Evolutionary conservation across 2,329 filamentous ascomycete species (phyloP).

Genomic region (Fusarium sp.): DNA sequence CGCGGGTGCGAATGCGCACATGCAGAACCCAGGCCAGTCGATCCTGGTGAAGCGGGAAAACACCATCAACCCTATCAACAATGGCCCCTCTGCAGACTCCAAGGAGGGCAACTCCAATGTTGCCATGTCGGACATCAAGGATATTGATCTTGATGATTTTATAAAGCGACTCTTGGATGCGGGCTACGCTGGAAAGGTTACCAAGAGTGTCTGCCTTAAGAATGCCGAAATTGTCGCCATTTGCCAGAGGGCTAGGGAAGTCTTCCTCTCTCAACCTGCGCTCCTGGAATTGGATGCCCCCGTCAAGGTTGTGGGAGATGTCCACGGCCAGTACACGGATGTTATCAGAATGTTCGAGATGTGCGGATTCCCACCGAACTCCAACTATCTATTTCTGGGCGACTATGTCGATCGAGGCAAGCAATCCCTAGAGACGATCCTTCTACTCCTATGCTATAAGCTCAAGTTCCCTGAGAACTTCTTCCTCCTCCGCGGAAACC

Average conservation of each 20-base stretch:
- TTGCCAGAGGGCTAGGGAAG: constrained; percentile 87
- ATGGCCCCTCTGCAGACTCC: constrained; percentile 54
- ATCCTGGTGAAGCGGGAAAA: constrained; percentile 88
- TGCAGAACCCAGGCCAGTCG: constrained; percentile 82
- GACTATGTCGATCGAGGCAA: constrained; percentile 99
- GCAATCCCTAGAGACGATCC: constrained; percentile 98
- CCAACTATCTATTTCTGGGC: constrained; percentile 99
- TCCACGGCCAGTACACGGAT: constrained; percentile 99
- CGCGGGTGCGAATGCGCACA: constrained; percentile 65
- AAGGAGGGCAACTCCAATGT: constrained; percentile 66
- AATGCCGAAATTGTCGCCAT: constrained; percentile 97
- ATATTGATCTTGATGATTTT: constrained; percentile 95
- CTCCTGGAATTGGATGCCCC: constrained; percentile 91
- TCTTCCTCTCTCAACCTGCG: constrained; percentile 91
- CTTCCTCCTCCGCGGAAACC: constrained; percentile 97
- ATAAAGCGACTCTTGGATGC: constrained; percentile 95
- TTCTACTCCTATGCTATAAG: constrained; percentile 96
- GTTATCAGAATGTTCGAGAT: constrained; percentile 97
- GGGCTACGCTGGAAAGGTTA: constrained; percentile 95
- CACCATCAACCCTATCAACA: constrained; percentile 72
- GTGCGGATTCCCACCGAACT: constrained; percentile 96
- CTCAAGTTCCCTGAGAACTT: constrained; percentile 99
- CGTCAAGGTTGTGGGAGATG: constrained; percentile 99
- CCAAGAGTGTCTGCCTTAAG: constrained; percentile 96
- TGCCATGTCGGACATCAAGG: constrained; percentile 90